Conservation (phyloP, 176 grass and related monocot genomes). For the Elymus sibiricus region DNA sequence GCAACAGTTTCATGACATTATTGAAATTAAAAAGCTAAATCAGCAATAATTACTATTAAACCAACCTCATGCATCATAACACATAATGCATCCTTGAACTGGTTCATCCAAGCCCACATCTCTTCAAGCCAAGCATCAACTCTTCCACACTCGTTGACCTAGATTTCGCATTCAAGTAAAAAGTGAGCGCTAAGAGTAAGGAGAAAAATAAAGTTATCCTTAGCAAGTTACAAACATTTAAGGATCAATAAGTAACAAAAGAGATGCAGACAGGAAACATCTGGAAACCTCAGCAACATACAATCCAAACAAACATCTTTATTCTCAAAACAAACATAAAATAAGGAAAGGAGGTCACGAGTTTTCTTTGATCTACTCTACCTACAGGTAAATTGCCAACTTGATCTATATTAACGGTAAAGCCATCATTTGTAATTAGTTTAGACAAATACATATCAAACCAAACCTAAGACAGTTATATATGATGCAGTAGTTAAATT, state of each 20-base stretch:
- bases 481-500: constrained; percentile 19
- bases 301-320: constrained; percentile 12
- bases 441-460: constrained; percentile 16
- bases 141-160: constrained; percentile 70
- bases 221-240: constrained; percentile 1
- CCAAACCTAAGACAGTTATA: background rate
- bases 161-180: constrained; percentile 30
- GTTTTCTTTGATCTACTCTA: constrained; percentile 13
- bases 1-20: constrained; percentile 1
- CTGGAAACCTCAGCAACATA: constrained; percentile 11
- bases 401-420: constrained; percentile 11
- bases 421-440: background rate
- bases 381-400: background rate
- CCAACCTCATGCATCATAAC: constrained; percentile 65
- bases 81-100: constrained; percentile 75
- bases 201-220: background rate
- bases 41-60: constrained; percentile 10
- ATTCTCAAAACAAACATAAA: constrained; percentile 21
- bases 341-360: background rate
- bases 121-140: constrained; percentile 93
- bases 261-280: constrained; percentile 19
- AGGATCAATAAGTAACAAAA: constrained; percentile 18
- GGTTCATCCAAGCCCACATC: constrained; percentile 79
- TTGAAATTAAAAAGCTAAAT: constrained; percentile 21
- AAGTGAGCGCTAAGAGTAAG: constrained; percentile 34